Base-by-base conservation (phyloP, 2,329 filamentous ascomycete genomes). In the Teratosphaeria destructans region DNA sequence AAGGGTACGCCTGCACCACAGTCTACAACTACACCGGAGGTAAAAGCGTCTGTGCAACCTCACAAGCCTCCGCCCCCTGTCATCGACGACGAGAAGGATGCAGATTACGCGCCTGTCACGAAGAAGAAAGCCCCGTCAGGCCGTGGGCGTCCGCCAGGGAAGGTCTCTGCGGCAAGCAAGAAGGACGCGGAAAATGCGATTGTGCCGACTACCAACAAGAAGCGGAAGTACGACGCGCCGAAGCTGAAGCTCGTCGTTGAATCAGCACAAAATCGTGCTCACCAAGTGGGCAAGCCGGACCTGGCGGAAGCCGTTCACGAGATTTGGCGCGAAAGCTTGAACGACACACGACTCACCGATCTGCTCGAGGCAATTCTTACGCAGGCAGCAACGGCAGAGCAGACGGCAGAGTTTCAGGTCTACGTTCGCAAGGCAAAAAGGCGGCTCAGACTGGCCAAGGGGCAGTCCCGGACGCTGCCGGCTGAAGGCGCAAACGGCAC, bases 71-170 rank as follows among this genome's bases (percentile, higher is more conserved):
- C 67, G 60, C 70, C 65, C 59, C 60, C 71, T 63, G 62, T 68
- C 35, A 70, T 66, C 64, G 76, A 78, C 34, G 77, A 78, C 59
- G 75, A 78, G 37, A 76, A 75, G 55, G 78, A 80, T 60, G 74
- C 75, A 34, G 78, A 81, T 64, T 79, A 72, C 70, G 73, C 72
- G 61, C 69, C 70, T 12, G 56, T 14, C 11, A 62, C 61, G 63
- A 76, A 73, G 66, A 73, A 69, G 64, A 68, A 66, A 57, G 67
- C 66, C 43, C 53, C 27, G 43, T 19, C 32, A 63, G 58, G 64
- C 49, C 64, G 54, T 61, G 64, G 23, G 19, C 64, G n/a, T 61
- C 65, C n/a, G 60, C 64, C 11, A 56, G 62, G 57, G 67, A 68
- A 59, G 64, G 62, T 11, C 55, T 56, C 49, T 63, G 60, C 35